Evolutionary conservation across 495 filamentous ascomycete genomes (phyloP).

Genomic region (Penicillium steckii): DNA sequence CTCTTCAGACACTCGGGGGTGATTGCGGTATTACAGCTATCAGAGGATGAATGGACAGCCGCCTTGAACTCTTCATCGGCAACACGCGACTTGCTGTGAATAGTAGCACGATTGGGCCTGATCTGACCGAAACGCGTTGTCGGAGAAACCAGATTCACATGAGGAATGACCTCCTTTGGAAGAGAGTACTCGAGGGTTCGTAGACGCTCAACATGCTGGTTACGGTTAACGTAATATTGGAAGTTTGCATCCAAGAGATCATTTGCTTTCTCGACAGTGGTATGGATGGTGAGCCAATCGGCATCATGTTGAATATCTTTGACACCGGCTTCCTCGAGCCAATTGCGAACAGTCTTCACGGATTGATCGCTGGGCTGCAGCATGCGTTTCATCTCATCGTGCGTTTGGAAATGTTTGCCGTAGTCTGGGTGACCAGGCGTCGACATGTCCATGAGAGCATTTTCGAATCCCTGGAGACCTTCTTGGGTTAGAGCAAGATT

Average conservation of each 20-base stretch:
- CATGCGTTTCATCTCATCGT: constrained; percentile 53
- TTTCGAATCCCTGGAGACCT: constrained; percentile 58
- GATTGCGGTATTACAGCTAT: constrained; percentile 44
- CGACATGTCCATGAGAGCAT: constrained; percentile 59
- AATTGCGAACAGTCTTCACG: constrained; percentile 39
- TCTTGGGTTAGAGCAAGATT: constrained; percentile 56
- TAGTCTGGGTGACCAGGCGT: constrained; percentile 57
- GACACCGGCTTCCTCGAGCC: constrained; percentile 51
- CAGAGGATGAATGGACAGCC: constrained; percentile 10
- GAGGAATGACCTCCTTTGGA: constrained; percentile 45
- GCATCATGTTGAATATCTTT: constrained; percentile 50
- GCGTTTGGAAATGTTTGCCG: constrained; percentile 57
- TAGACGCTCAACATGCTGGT: constrained; percentile 41
- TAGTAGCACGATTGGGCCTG: constrained; percentile 32
- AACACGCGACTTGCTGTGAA: constrained; percentile 26
- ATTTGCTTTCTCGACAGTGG: constrained; percentile 54
- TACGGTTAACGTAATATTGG: constrained; percentile 48
- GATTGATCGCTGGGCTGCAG: constrained; percentile 47
- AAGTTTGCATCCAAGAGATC: constrained; percentile 56
- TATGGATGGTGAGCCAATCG: constrained; percentile 61
- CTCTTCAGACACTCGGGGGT: constrained; percentile 60
- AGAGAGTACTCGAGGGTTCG: constrained; percentile 62
- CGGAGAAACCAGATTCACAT: constrained; percentile 54
- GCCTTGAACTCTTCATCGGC: constrained; percentile 20
- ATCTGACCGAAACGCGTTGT: constrained; percentile 57